These are phyloP conservation scores for Kodamaea neixiangensis DNA, from an alignment of 805 yeast species.

Conservation along the genomic window DNA sequence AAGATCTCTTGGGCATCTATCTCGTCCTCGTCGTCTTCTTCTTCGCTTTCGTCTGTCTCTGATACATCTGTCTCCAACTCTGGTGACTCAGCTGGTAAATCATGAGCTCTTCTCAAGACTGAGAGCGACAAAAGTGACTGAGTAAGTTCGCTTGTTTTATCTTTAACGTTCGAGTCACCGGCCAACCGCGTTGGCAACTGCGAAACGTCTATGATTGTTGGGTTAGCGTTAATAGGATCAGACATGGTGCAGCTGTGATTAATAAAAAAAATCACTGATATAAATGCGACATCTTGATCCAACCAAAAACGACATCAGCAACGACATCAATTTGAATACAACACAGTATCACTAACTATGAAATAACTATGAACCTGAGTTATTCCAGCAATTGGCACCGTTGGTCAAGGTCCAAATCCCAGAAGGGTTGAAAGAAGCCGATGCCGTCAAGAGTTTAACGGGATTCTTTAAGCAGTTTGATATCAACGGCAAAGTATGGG, in stretches of 20 bases:
- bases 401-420: constrained; percentile 20
- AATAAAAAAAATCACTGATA: no score
- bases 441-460: constrained; percentile 9
- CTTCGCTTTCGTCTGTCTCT: constrained; percentile 13
- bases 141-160: constrained; percentile 20
- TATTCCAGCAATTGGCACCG: constrained; percentile 40
- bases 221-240: constrained; percentile 89
- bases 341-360: not conserved
- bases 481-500: constrained; percentile 32
- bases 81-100: constrained; percentile 20
- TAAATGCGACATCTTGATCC: not conserved
- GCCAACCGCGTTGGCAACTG: constrained; percentile 70
- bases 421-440: constrained; percentile 17
- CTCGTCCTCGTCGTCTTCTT: constrained; percentile 47
- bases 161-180: constrained; percentile 12
- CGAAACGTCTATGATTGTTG: constrained; percentile 74
- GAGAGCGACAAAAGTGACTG: constrained; percentile 38
- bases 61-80: constrained; percentile 28
- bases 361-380: constrained; percentile 32
- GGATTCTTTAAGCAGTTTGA: constrained; percentile 19
- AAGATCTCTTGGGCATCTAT: constrained; percentile 89
- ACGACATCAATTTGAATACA: not conserved
- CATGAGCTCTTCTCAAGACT: constrained; percentile 13
- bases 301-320: not conserved
- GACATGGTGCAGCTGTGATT: constrained; percentile 48